Evolutionary conservation across 2,329 filamentous ascomycete genomes (phyloP).

Genomic region (Drechslerella coelobrocha): DNA sequence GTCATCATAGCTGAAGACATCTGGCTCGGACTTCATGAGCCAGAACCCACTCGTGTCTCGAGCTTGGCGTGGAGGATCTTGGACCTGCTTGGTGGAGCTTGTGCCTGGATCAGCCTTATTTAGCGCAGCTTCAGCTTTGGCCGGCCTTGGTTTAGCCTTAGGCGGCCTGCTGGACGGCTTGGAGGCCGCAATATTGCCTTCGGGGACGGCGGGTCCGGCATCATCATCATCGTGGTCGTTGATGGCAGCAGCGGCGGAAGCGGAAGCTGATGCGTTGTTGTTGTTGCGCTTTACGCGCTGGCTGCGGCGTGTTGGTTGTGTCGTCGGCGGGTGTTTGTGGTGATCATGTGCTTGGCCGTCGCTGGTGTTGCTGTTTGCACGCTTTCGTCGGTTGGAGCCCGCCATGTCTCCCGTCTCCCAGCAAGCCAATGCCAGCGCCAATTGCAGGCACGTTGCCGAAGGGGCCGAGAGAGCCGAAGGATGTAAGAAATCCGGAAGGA

Average conservation of each 20-base stretch:
- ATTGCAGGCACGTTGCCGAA: slow-evolving; percentile 28
- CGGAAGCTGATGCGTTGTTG: slow-evolving; percentile 18
- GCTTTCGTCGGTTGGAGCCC: slow-evolving; percentile 25
- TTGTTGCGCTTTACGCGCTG: slow-evolving; percentile 28
- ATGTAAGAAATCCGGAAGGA: slow-evolving; percentile 38
- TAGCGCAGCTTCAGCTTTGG: slow-evolving; percentile 31
- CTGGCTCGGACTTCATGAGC: slow-evolving; percentile 88
- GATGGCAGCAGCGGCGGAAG: slow-evolving; percentile 12
- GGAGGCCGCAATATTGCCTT: neutral
- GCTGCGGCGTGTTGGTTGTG: slow-evolving; percentile 45
- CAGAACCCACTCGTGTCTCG: slow-evolving; percentile 64
- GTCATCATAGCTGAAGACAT: slow-evolving; percentile 86
- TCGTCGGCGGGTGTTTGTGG: slow-evolving; percentile 26
- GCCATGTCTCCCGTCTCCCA: neutral
- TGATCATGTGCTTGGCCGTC: slow-evolving; percentile 37
- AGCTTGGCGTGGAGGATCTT: slow-evolving; percentile 14
- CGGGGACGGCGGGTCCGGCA: neutral
- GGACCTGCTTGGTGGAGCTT: slow-evolving; percentile 27
- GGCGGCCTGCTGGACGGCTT: slow-evolving; percentile 6
- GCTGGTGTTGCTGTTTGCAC: slow-evolving; percentile 25
- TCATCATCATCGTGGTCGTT: slow-evolving; percentile 23
- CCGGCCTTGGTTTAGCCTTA: slow-evolving; percentile 50
- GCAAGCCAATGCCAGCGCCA: slow-evolving; percentile 19
- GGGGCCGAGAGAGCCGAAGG: slow-evolving; percentile 26
- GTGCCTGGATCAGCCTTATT: slow-evolving; percentile 12